Evolutionary conservation across 2,329 filamentous ascomycete species (phyloP).

Genomic region (Macroventuria anomochaeta): DNA sequence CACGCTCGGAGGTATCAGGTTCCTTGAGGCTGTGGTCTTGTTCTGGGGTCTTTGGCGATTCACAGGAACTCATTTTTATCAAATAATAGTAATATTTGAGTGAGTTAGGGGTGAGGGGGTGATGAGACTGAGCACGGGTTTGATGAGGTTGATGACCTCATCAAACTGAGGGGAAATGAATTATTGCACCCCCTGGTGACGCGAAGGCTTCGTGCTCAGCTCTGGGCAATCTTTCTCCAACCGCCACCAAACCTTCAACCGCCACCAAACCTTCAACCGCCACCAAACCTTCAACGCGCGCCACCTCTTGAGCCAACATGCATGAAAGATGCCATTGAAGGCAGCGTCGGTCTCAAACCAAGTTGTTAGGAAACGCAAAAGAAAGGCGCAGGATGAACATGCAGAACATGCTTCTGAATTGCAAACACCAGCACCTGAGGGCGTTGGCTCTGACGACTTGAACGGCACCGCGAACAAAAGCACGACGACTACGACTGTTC

Average conservation of each 20-base stretch:
- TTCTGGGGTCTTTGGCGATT: too few relatives aligned
- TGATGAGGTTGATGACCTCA: too few relatives aligned
- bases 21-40: too few relatives aligned
- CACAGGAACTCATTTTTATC: too few relatives aligned
- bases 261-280: too few relatives aligned
- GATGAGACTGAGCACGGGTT: too few relatives aligned
- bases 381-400: conserved; percentile 36
- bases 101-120: too few relatives aligned
- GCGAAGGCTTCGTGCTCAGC: conserved; percentile 8
- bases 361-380: conserved; percentile 55
- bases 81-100: too few relatives aligned
- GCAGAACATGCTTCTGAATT: conserved; percentile 14
- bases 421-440: conserved; percentile 5
- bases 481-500: conserved; percentile 54
- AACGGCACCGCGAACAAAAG: conserved; percentile 15
- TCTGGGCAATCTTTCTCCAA: background rate
- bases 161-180: too few relatives aligned
- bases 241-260: too few relatives aligned
- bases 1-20: too few relatives aligned
- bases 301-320: background rate
- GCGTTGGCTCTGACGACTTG: conserved; percentile 7
- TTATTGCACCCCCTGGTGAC: too few relatives aligned
- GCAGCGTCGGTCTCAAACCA: conserved; percentile 55
- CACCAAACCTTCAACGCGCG: background rate
- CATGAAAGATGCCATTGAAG: conserved; percentile 39